Evolutionary conservation across 2,329 filamentous ascomycete species (phyloP), one percentile per base, ranked within the genome.

Genomic region (Pseudonectria buxi): DNA sequence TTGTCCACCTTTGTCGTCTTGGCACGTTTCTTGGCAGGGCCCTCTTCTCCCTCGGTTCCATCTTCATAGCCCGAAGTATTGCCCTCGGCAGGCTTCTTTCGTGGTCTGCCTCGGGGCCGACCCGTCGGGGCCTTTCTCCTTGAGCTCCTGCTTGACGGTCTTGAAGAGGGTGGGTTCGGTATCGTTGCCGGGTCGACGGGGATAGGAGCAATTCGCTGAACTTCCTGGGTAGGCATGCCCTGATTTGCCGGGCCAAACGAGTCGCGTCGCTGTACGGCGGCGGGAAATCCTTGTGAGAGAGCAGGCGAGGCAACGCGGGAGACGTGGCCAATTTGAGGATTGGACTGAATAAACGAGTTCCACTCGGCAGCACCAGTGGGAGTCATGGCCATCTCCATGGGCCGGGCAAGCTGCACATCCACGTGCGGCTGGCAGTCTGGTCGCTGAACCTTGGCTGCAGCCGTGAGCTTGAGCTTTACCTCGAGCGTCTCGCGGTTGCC

Each of bases 401-500:
- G 51, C 28, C 52, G 49, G 14, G 41, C 29, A 4, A 35, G 40
- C 4, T 46, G 44, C 30, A 55, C 42, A 6, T 57, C 55, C 38
- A 50, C 44, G 34, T 32, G 37, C 15, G 49, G 41, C 16, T 50
- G 53, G 7, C 49, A 45, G 12, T 49, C 43, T 4, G 51, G 54
- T 14, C 56, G 61, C 14, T 59, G 57, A 29, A 67, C 72, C 34
- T 75, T 84, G 13, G 81, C 73, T 25, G 95, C 81, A 12, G 83
- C 82, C 2, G 88, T 83, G 37, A 98, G 71, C 55, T 86, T 88
- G 42, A 98, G 71, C 59, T 84, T 94, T 46, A 98, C 90, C 64
- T 98, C 92, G 40, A 98, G 66, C 1, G 86, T 96, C 62, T 96
- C 89, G 49, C 82, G 83, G 40, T 82, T 74, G 24, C 86, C 87